Evolutionary conservation across 2,329 filamentous ascomycete species (phyloP).

Genomic region (Bisporella sp.): DNA sequence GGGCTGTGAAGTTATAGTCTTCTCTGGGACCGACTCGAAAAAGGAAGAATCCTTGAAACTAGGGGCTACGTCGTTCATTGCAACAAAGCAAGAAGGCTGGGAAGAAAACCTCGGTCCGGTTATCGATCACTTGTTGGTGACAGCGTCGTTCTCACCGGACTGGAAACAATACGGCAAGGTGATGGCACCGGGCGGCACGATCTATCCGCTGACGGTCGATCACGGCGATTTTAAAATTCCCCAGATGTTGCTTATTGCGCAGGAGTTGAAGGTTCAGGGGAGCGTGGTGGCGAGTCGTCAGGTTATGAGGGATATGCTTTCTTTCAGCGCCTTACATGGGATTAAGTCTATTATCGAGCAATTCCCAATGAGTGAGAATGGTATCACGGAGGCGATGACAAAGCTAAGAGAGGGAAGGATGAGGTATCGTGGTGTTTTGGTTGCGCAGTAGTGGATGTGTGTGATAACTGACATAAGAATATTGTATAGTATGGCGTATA

Average conservation of each 20-base stretch:
- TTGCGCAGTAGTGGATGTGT: neutral
- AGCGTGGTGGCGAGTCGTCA: constrained; percentile 25
- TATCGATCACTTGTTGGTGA: constrained; percentile 20
- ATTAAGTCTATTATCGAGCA: constrained; percentile 50
- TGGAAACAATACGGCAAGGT: constrained; percentile 11
- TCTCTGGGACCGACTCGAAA: constrained; percentile 52
- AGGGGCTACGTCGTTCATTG: constrained; percentile 54
- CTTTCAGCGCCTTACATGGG: constrained; percentile 48
- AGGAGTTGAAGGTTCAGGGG: constrained; percentile 10
- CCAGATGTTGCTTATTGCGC: constrained; percentile 14
- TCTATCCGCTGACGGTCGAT: constrained; percentile 59
- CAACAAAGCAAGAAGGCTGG: constrained; percentile 32
- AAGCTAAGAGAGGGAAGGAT: constrained; percentile 50
- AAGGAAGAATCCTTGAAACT: constrained; percentile 51
- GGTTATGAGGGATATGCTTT: constrained; percentile 49
- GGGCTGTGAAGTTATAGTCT: constrained; percentile 53
- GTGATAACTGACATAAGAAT: too few relatives aligned
- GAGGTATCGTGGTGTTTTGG: constrained; percentile 37
- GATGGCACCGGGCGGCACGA: constrained; percentile 38
- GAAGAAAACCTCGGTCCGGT: constrained; percentile 21
- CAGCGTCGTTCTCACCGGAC: constrained; percentile 12
- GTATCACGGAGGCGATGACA: constrained; percentile 43
- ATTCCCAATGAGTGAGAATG: constrained; percentile 44
- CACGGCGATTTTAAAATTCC: constrained; percentile 15
- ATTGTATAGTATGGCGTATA: too few relatives aligned